phyloP scores from a whole-genome alignment of 177 flowering plant genomes.

The Telopea speciosissima region DNA sequence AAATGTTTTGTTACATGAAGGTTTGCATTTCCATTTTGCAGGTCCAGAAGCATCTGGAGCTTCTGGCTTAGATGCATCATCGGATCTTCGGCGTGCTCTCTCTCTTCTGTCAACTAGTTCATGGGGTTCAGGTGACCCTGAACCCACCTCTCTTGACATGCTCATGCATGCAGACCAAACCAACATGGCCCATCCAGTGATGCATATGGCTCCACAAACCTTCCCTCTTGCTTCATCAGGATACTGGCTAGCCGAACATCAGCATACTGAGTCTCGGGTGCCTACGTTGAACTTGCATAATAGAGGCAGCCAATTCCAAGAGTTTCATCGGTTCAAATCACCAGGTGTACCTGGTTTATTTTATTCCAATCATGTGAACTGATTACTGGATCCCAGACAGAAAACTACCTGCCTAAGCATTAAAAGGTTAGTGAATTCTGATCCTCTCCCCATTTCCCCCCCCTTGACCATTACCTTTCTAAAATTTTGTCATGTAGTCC shows the following conservation, averaged over 20 bases:
- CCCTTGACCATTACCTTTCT: too few relatives aligned
- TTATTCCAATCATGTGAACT: slow-evolving; percentile 27
- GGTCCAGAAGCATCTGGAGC: slow-evolving; percentile 39
- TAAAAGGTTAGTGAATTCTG: neutral
- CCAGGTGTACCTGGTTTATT: slow-evolving; percentile 36
- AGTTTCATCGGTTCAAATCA: slow-evolving; percentile 41
- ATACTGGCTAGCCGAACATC: slow-evolving; percentile 39
- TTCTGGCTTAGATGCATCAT: slow-evolving; percentile 37
- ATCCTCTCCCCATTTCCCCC: neutral
- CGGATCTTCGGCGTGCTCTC: slow-evolving; percentile 78
- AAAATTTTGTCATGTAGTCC: too few relatives aligned
- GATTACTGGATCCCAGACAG: slow-evolving; percentile 5
- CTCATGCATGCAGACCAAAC: slow-evolving; percentile 25
- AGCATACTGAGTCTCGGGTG: slow-evolving; percentile 17
- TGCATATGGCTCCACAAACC: slow-evolving; percentile 28
- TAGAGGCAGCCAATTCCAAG: slow-evolving; percentile 31
- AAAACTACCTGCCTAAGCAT: neutral
- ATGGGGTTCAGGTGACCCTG: slow-evolving; percentile 42
- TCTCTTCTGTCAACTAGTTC: slow-evolving; percentile 95
- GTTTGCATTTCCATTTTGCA: slow-evolving; percentile 19
- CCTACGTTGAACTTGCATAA: slow-evolving; percentile 16
- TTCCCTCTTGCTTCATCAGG: slow-evolving; percentile 31
- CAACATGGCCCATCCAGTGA: slow-evolving; percentile 21
- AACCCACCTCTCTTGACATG: slow-evolving; percentile 26
- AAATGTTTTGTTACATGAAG: neutral